These are phyloP conservation scores for Amanita jacksonii DNA, from an alignment of 768 basidiomycete genomes.

Conservation along the genomic window DNA sequence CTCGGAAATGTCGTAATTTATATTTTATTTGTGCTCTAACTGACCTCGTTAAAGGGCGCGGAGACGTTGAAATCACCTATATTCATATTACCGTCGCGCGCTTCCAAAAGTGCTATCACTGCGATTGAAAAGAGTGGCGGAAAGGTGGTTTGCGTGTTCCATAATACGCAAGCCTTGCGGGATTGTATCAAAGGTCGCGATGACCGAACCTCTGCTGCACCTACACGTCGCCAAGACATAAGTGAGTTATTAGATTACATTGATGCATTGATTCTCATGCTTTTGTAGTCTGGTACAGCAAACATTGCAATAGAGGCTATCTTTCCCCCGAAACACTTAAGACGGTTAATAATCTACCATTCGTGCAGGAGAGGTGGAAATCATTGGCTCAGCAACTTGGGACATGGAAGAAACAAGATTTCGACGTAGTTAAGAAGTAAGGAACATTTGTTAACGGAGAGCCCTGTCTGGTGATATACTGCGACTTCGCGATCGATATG, in stretches of 20 bases:
- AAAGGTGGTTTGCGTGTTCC: constrained; percentile 81
- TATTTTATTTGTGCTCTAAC: neutral
- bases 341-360: constrained; percentile 40
- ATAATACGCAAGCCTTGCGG: constrained; percentile 77
- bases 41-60: constrained; percentile 39
- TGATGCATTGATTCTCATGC: constrained; percentile 5
- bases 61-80: constrained; percentile 60
- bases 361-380: constrained; percentile 65
- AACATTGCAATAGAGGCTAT: constrained; percentile 66
- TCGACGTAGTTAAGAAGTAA: constrained; percentile 33
- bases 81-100: constrained; percentile 75
- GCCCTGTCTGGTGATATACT: constrained; percentile 51
- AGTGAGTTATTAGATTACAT: constrained; percentile 34
- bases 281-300: constrained; percentile 65
- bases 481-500: constrained; percentile 46
- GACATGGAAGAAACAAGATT: constrained; percentile 39
- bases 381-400: constrained; percentile 52
- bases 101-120: constrained; percentile 76
- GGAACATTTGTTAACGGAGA: constrained; percentile 22
- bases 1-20: constrained; percentile 60
- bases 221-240: constrained; percentile 81
- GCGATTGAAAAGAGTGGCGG: constrained; percentile 81
- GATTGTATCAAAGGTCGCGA: constrained; percentile 67
- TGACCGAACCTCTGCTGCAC: constrained; percentile 66
- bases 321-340: constrained; percentile 51